These are phyloP conservation scores for Penicillium robsamsonii DNA, from an alignment of 495 filamentous ascomycete species.

Conservation along the genomic window DNA sequence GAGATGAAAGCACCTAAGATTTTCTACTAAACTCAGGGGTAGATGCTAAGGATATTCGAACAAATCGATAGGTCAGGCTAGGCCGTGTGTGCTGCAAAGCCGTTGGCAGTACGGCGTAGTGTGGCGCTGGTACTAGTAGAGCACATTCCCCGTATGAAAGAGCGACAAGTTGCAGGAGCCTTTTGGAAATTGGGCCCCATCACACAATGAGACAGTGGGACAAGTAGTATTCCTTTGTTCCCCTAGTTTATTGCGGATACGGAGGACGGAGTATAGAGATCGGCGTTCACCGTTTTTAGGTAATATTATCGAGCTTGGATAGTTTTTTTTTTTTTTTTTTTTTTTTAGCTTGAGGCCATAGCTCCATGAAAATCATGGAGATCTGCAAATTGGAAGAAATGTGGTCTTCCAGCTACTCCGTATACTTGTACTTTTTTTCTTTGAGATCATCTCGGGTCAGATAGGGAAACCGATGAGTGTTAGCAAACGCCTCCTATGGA, in stretches of 20 bases:
- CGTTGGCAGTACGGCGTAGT: not conserved
- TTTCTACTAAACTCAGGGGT: not conserved
- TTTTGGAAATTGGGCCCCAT: slow-evolving; percentile 2
- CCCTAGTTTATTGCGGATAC: not conserved
- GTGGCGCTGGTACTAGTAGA: slow-evolving; percentile 4
- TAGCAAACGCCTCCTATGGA: too few relatives aligned
- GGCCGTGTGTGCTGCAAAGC: not conserved
- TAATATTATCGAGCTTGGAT: not conserved
- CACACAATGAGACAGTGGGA: not conserved
- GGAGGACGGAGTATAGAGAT: not conserved
- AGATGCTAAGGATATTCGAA: not conserved
- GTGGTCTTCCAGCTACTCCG: too few relatives aligned
- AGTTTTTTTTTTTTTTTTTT: not conserved
- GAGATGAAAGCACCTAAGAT: not conserved
- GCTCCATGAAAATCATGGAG: not conserved
- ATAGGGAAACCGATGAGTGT: not conserved
- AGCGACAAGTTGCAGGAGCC: not conserved
- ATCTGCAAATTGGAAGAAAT: not conserved
- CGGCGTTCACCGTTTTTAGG: not conserved
- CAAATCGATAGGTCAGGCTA: not conserved
- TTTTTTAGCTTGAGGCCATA: not conserved
- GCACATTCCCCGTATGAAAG: not conserved
- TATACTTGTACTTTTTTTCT: not conserved
- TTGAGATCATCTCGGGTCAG: not conserved
- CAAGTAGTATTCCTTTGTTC: not conserved